Base-by-base conservation (phyloP, 1,284 basidiomycete genomes). In the Cutaneotrichosporon dermatis region DNA sequence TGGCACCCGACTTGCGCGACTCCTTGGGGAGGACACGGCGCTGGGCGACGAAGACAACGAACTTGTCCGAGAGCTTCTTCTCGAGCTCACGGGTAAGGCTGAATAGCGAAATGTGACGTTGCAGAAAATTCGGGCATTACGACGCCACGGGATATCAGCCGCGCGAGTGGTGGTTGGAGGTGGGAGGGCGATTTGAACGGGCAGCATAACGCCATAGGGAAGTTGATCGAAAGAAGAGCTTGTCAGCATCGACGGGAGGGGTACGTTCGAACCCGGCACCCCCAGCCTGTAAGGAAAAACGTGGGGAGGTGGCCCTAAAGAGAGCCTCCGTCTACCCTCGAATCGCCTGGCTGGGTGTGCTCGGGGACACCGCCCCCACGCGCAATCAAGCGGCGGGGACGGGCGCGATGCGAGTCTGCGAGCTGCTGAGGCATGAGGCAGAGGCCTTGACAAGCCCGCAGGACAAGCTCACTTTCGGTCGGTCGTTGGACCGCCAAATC, bases 11-110 rank as follows among this genome's bases (percentile, higher is more conserved):
- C 76, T 86, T 90, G 71, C 92, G 92, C 73, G 92, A 93, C 66
- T 95, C 94, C 83, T 96, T 98, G 84, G 88, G 89, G 79, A 99
- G 85, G 87, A 98, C 95, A 77, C 95, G 89, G 80, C 96, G 93
- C 83, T 99, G 96, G 60, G 91, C 94, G 77, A 99, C 87, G 79
- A 99, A 99, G 66, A 99, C 90, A 78, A 99, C 92, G 82, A 97
- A 95, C 76, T 93, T 88, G 77, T 79, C 77, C 56, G 94, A 92
- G 83, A 99, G 98, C 83, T 99, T 99, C 87, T 99, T 99, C 87
- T 65, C 96, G 76, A 99, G 87, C 81, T 99, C 95, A 65, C 94
- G 89, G 69, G 93, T 97, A 77, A 99, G 88, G 80, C 94, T 98
- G 77, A 16, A 53, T 39, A 15, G 55, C 57, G 65, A 54, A 44